These are phyloP conservation scores for Phaseolus lunatus DNA, from an alignment of 306 rosid species.

Conservation along the genomic window DNA sequence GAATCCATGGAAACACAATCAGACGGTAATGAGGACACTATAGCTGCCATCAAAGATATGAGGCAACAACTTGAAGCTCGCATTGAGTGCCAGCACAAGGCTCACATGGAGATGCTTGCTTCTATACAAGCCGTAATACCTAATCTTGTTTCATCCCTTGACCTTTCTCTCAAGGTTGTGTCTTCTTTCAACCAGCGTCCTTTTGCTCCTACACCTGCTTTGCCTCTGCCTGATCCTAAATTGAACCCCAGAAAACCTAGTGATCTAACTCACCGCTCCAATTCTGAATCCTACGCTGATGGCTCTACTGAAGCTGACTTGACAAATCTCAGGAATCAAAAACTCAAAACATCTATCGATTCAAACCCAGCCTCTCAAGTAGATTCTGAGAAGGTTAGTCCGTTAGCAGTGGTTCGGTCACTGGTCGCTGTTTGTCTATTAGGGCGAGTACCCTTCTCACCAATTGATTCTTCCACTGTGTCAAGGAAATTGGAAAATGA, in stretches of 20 bases:
- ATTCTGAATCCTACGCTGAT: constrained; percentile 39
- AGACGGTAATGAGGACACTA: constrained; percentile 55
- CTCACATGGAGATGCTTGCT: constrained; percentile 79
- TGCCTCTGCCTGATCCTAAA: constrained; percentile 70
- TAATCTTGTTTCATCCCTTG: constrained; percentile 74
- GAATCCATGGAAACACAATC: constrained; percentile 65
- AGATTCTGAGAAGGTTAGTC: constrained; percentile 62
- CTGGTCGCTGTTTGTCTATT: constrained; percentile 83
- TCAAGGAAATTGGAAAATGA: constrained; percentile 87
- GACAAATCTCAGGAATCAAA: constrained; percentile 48
- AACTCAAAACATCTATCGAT: constrained; percentile 34
- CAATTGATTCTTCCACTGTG: constrained; percentile 88
- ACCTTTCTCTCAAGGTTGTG: constrained; percentile 81
- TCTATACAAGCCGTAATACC: constrained; percentile 72
- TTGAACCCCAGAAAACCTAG: constrained; percentile 49
- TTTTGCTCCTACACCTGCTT: constrained; percentile 77
- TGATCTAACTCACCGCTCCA: constrained; percentile 31
- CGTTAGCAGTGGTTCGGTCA: constrained; percentile 74
- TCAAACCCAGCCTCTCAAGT: constrained; percentile 36
- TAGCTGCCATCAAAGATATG: constrained; percentile 55
- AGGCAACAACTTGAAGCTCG: constrained; percentile 81
- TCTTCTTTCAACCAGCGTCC: constrained; percentile 81
- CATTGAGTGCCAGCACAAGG: constrained; percentile 67
- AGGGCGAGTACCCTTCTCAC: constrained; percentile 80
- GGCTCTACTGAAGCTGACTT: constrained; percentile 44